Evolutionary conservation across 2,329 filamentous ascomycete species (phyloP).

Genomic region (Xylaria sp.): DNA sequence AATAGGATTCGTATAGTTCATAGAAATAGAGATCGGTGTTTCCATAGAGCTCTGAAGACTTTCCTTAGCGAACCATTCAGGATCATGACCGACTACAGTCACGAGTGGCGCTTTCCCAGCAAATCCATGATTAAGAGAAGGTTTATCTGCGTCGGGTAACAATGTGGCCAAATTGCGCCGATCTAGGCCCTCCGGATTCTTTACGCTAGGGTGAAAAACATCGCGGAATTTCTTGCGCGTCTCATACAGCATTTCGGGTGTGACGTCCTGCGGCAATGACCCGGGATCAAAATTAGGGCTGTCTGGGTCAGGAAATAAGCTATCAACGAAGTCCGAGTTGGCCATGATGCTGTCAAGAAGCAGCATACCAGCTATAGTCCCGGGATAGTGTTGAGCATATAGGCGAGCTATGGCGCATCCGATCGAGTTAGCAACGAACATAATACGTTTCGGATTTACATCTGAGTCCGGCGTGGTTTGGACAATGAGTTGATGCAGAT

Average conservation of each 20-base stretch:
- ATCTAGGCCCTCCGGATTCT: conserved; percentile 62
- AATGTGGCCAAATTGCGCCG: conserved; percentile 57
- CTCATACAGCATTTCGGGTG: conserved; percentile 49
- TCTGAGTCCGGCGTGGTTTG: conserved; percentile 26
- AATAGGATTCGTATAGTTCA: conserved; percentile 62
- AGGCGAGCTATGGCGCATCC: conserved; percentile 64
- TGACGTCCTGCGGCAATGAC: conserved; percentile 55
- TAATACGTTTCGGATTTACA: conserved; percentile 47
- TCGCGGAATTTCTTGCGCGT: conserved; percentile 51
- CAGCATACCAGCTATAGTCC: conserved; percentile 58
- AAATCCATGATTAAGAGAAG: conserved; percentile 52
- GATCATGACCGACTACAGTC: conserved; percentile 65
- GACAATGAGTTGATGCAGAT: conserved; percentile 56
- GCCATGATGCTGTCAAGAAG: conserved; percentile 69
- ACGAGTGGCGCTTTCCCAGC: conserved; percentile 54
- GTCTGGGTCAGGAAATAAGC: conserved; percentile 66
- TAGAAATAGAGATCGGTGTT: conserved; percentile 54
- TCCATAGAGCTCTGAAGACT: conserved; percentile 49
- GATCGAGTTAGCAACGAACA: conserved; percentile 65
- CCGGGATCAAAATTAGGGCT: conserved; percentile 55
- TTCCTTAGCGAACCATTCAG: conserved; percentile 62
- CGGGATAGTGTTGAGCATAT: conserved; percentile 60
- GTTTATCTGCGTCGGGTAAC: conserved; percentile 57
- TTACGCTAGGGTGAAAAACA: conserved; percentile 61
- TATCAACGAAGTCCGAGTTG: conserved; percentile 63